Base-by-base conservation (phyloP, 108 stramenopile species). In the Nannochloropsis gaditana region DNA sequence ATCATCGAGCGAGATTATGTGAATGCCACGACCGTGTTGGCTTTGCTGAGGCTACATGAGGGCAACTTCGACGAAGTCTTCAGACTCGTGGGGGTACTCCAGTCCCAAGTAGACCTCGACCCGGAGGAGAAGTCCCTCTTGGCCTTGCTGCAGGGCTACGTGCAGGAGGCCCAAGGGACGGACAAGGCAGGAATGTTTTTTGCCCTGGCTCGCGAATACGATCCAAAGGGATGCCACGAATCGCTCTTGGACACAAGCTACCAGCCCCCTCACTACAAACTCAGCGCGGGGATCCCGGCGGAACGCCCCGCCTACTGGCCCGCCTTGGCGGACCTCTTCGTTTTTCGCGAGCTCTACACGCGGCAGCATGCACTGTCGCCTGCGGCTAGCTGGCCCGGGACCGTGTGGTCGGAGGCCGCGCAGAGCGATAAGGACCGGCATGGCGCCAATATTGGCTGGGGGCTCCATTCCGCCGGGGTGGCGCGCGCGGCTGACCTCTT, bases 1-100 rank as follows among this genome's bases (percentile, higher is more conserved):
- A 73, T 73, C n/a, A 73, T 73, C n/a, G 59, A 73, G 59, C 59
- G 59, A n/a, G 59, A 73, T 6, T 73, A 73, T 73, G 59, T 73
- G 59, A n/a, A n/a, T 15, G 59, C 59, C 8, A 73, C n/a, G 59
- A 73, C 59, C 15, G n/a, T 8, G 59, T n/a, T 73, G 59, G 59
- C 59, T n/a, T 73, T 73, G 59, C 4, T 73, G 15, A 15, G 59
- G n/a, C 59, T 73, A n/a, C 59, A 73, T 6, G 19, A 73, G 59
- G 59, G 59, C 59, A 15, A 73, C 19, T 73, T 73, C 59, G 59
- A 73, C 59, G 8, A 73, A n/a, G 59, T 73, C 19, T n/a, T n/a
- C 59, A 4, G n/a, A 73, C 59, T 73, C 19, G 59, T 73, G 59
- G 59, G n/a, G 19, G 59, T n/a, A 6, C 19, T n/a, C 59, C 15